Evolutionary conservation across 345 rosid genomes (phyloP), one percentile per base, ranked within the genome.

Genomic region (Carallia brachiata): DNA sequence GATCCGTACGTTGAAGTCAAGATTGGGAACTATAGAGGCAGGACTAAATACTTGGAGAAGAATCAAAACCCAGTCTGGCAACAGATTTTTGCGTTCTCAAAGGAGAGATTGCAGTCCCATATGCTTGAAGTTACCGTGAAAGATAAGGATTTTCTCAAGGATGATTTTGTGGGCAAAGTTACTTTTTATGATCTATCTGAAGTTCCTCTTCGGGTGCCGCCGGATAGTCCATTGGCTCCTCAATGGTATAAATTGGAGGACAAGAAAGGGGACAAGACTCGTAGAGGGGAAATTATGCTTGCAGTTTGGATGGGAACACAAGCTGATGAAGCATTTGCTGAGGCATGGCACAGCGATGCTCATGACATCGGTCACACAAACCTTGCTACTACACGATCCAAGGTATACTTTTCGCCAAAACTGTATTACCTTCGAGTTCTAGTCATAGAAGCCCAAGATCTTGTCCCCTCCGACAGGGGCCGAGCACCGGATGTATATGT

Each of bases 291-390:
- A 58, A 50, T 77, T 63, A 77, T 77, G 80, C 73, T 77, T 19
- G 70, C 77, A 0, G 73, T 77, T 59, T 77, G 80, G 80, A 77
- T 72, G 70, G 80, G 80, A 68, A 77, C 80, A 17, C 80, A 77
- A 48, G 80, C 80, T 52, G 80, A 77, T 60, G 80, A 77, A 61
- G 63, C 80, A 3, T 77, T 77, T 64, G 77, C 80, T 23, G 80
- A 68, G 17, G 80, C 80, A 28, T 77, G 80, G 80, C 76, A 77
- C 40, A 77, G 73, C 39, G 80, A 77, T 67, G 80, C 80, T 68
- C 80, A 77, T 52, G 73, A 59, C 34, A 56, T 77, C 52, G 52
- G 77, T 23, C 73, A 77, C 2, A 32, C 44, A 30, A 77, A 68
- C 66, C 70, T 77, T 4, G 62, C 73, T 4, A 72, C 52, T 40